These are phyloP conservation scores for Leccinum sublutescens DNA, from an alignment of 768 basidiomycete species.

Conservation along the genomic window DNA sequence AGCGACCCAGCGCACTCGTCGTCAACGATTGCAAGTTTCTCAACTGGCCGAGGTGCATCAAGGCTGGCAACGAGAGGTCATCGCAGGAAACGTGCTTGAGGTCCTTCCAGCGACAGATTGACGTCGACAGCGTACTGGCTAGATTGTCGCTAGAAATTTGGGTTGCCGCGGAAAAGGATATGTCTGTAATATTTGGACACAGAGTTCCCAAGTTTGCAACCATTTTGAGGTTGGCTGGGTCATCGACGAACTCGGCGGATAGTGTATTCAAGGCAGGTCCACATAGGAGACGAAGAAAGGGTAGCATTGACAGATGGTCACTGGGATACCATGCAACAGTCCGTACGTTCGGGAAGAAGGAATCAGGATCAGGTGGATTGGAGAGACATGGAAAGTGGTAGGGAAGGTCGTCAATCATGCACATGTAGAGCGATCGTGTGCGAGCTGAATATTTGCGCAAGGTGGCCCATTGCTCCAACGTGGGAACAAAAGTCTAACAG, in stretches of 20 bases:
- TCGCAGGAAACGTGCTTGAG: conserved; percentile 22
- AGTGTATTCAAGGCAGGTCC: conserved; percentile 20
- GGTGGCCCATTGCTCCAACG: conserved; percentile 16
- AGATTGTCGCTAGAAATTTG: conserved; percentile 10
- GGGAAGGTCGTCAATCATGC: conserved; percentile 20
- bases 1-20: conserved; percentile 9
- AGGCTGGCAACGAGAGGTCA: conserved; percentile 17
- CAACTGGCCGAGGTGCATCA: conserved; percentile 17
- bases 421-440: conserved; percentile 21
- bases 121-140: conserved; percentile 14
- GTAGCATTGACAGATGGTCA: conserved; percentile 18
- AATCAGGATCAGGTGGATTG: conserved; percentile 7
- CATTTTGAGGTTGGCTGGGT: conserved; percentile 15
- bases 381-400: conserved; percentile 11
- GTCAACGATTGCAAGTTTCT: conserved; percentile 19
- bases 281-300: conserved; percentile 24
- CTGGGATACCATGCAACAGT: conserved; percentile 24
- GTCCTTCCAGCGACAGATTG: conserved; percentile 20
- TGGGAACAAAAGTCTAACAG: neutral
- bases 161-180: conserved; percentile 14
- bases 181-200: conserved; percentile 22
- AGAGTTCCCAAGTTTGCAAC: conserved; percentile 10
- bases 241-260: conserved; percentile 20
- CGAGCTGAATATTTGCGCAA: conserved; percentile 21
- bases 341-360: conserved; percentile 25